Evolutionary conservation across 306 rosid genomes (phyloP).

Genomic region (Citrullus mucosospermus): DNA sequence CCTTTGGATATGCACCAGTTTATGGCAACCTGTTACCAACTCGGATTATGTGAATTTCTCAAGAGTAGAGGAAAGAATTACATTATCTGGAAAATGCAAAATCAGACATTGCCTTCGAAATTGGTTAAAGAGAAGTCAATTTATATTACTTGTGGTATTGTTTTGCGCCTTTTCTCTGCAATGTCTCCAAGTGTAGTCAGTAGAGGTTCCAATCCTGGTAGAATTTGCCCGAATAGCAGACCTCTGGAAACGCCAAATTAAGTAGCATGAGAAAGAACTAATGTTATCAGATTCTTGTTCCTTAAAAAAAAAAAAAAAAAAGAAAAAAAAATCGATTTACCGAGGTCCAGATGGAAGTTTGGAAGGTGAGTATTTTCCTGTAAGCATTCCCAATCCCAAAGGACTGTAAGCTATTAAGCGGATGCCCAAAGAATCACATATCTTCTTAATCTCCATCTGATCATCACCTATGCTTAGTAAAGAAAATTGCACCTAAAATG

Average conservation of each 20-base stretch:
- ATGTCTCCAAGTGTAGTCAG: conserved; percentile 47
- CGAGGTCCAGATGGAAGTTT: conserved; percentile 83
- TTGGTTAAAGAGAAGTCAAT: background rate
- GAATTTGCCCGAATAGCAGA: conserved; percentile 67
- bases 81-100: background rate
- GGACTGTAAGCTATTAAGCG: conserved; percentile 91
- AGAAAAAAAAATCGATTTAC: conserved; percentile 13
- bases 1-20: conserved; percentile 92
- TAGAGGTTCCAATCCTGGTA: conserved; percentile 77
- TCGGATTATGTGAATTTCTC: background rate
- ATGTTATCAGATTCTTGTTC: background rate
- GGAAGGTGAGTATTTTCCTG: conserved; percentile 75
- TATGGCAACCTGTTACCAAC: conserved; percentile 57
- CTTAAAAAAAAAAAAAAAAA: background rate
- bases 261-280: background rate
- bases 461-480: conserved; percentile 77
- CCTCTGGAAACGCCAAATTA: conserved; percentile 27
- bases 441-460: conserved; percentile 62
- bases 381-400: conserved; percentile 96
- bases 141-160: conserved; percentile 53
- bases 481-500: conserved; percentile 79
- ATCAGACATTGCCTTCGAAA: background rate
- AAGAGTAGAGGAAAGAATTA: too few relatives aligned
- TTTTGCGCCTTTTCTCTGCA: conserved; percentile 57
- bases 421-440: conserved; percentile 76